Evolutionary conservation across 192 early-diverging fungal species (phyloP).

Genomic region (Lunasporangiospora selenospora): DNA sequence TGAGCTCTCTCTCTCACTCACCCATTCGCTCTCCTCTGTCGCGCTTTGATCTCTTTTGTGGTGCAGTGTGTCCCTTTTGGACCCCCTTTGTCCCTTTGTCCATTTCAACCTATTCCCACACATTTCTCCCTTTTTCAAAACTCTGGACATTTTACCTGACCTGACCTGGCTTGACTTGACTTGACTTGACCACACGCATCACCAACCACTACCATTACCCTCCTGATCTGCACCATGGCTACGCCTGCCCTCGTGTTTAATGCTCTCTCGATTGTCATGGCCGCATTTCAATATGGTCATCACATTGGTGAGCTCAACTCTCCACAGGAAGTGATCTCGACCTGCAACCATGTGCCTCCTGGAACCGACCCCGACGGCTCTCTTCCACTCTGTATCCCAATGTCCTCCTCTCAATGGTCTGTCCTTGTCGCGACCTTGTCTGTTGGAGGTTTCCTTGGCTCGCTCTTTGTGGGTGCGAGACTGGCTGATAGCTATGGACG

Average conservation of each 20-base stretch:
- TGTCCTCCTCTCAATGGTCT: constrained; percentile 67
- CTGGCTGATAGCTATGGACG: constrained; percentile 76
- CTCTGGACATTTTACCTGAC: too few relatives aligned
- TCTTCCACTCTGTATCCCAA: constrained; percentile 73
- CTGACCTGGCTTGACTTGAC: too few relatives aligned
- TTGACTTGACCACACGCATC: too few relatives aligned
- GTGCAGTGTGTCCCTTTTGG: too few relatives aligned
- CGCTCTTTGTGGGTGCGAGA: constrained; percentile 65
- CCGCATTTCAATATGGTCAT: constrained; percentile 66
- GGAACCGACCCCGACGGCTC: constrained; percentile 1
- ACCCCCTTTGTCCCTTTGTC: too few relatives aligned
- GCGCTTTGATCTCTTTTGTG: too few relatives aligned
- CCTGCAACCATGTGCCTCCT: constrained; percentile 17
- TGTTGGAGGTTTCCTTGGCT: constrained; percentile 80
- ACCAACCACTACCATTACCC: background rate
- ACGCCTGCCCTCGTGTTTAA: constrained; percentile 48
- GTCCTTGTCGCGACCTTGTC: constrained; percentile 63
- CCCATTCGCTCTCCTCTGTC: too few relatives aligned
- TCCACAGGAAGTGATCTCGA: constrained; percentile 60
- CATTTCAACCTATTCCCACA: too few relatives aligned
- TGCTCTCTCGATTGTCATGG: constrained; percentile 49
- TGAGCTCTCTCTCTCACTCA: too few relatives aligned
- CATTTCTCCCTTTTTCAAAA: too few relatives aligned
- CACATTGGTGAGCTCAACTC: constrained; percentile 68
- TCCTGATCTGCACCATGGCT: constrained; percentile 17